Evolutionary conservation across 2,329 filamentous ascomycete genomes (phyloP), one percentile per base, ranked within the genome.

Genomic region (Capronia americana): DNA sequence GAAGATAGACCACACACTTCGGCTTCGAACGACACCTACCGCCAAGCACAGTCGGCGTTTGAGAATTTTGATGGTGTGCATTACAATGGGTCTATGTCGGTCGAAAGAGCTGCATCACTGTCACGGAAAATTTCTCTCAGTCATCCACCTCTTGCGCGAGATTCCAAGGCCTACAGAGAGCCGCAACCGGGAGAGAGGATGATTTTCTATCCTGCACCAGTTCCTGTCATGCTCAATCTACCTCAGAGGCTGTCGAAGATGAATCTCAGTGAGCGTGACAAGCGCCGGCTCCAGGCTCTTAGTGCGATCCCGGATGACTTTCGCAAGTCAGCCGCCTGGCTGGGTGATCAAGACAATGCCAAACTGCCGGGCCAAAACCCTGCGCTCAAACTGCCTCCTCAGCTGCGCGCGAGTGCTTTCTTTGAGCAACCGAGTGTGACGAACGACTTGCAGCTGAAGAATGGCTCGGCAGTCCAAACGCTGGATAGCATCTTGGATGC

Each of bases 191-290:
- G 88, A 4, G 88, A 94, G 71, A 84, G 89, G 72, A 97, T 98
- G 92, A 87, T 97, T 10, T 98, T 90, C 79, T 99, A 99, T 77
- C 95, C 95, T 14, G 95, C 95, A 2, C 93, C 92, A 0, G 95
- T 99, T 2, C 95, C 95, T 2, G 89, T 91, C 69, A 93, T 96
- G 89, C 85, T 99, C 64, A 98, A 97, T 73, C 81, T 99, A 12
- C 95, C 95, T 0, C 92, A 93, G 53, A 91, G 92, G 73, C 81
- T 98, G 58, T 96, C 93, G 0, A 91, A 89, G 73, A 85, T 88
- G 60, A 86, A 90, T 61, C 80, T 86, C 2, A 80, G 84, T 10
- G 84, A 88, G 4, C 85, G 88, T 63, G 89, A 92, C 63, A 86
- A 88, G 71, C 87, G 92, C 61, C 88, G 90, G 24, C 91, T 92